Evolutionary conservation across 2,329 filamentous ascomycete genomes (phyloP), one percentile per base, ranked within the genome.

Genomic region (Capronia coronata): DNA sequence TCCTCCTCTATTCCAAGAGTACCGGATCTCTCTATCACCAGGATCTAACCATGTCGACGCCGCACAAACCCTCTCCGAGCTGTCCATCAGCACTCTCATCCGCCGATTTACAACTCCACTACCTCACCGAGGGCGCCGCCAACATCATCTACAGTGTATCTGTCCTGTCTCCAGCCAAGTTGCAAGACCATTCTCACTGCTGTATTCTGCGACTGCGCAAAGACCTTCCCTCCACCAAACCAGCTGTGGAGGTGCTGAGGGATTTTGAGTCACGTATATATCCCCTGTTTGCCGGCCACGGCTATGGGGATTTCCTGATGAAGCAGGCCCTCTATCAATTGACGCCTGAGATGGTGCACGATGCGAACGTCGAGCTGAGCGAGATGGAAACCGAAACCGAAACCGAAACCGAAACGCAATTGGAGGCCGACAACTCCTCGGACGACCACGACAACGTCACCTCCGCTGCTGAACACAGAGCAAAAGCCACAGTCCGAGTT

Each of bases 51-150:
- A 42, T 19, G 29, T 32, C 29, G 29, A 32, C 16, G 9, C 19
- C 35, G 10, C 53, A 52, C 38, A 14, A 21, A n/a, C 30, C 44
- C 8, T 49, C 45, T 13, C 18, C 54, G n/a, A 42, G 34, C 16
- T 52, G 54, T 23, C 54, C 48, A 1, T 25, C 44, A 10, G 29
- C 41, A 11, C 37, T 56, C 25, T 22, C 40, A 7, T 14, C n/a
- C 3, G 51, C 54, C 19, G 30, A 10, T 1, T 23, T 56, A 16
- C 43, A 49, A 11, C 51, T 58, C 5, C 43, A 51, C 32, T 80
- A 78, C 55, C 65, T 80, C 8, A 75, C 74, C 19, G 86, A 93
- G 65, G 87, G 86, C 19, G 82, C 84, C 19, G 86, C 87, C 46
- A 91, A 93, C 65, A 76, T 84, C 44, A 83, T 90, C 55, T 89